Evolutionary conservation across 2,329 filamentous ascomycete species (phyloP).

Genomic region (Dothideomycetes sp.): DNA sequence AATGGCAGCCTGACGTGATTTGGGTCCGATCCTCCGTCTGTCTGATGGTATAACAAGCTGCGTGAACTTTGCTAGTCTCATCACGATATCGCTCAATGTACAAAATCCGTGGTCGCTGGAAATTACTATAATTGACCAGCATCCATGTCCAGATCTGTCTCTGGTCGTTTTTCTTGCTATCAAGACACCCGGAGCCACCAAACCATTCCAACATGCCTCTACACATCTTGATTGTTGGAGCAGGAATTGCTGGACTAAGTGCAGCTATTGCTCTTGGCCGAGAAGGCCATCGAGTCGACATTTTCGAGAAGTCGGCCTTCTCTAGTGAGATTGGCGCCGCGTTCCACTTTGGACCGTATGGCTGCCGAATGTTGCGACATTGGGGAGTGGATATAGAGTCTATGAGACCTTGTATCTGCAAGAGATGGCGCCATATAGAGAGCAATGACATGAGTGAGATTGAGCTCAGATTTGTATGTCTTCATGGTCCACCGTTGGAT

Average conservation of each 20-base stretch:
- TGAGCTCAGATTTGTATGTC: not conserved
- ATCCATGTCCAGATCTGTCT: too few species aligned
- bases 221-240: slow-evolving; percentile 13
- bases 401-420: slow-evolving; percentile 7
- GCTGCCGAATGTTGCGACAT: slow-evolving; percentile 19
- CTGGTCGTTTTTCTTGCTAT: too few species aligned
- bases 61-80: too few species aligned
- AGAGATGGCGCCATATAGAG: slow-evolving; percentile 11
- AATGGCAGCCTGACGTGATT: too few species aligned
- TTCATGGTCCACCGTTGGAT: not conserved
- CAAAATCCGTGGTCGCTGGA: too few species aligned
- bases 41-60: too few species aligned
- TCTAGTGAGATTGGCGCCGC: slow-evolving; percentile 32
- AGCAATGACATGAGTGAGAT: slow-evolving; percentile 7
- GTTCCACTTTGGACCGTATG: slow-evolving; percentile 29
- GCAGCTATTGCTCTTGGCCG: slow-evolving; percentile 13
- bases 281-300: slow-evolving; percentile 11
- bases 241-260: slow-evolving; percentile 16
- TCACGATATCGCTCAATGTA: too few species aligned
- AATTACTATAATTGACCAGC: too few species aligned
- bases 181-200: too few species aligned
- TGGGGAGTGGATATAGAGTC: slow-evolving; percentile 23
- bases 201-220: slow-evolving; percentile 5
- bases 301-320: slow-evolving; percentile 20
- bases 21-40: too few species aligned